phyloP scores from a whole-genome alignment of 331 rosid genomes.

The Cydonia oblonga region DNA sequence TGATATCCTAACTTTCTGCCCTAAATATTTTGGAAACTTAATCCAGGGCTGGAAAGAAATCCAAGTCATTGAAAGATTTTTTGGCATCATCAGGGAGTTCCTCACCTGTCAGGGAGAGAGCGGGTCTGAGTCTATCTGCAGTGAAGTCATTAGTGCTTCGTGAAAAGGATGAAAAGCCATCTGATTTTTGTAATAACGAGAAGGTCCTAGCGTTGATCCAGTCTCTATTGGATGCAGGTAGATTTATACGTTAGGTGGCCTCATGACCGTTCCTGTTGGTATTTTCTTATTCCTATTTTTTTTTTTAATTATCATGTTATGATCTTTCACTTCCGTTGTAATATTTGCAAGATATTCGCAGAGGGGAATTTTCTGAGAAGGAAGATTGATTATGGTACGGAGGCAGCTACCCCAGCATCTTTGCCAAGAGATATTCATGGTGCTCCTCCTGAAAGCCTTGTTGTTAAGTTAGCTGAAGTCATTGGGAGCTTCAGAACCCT shows the following conservation, averaged over 20 bases:
- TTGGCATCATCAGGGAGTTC: slow-evolving; percentile 47
- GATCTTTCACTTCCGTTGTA: slow-evolving; percentile 71
- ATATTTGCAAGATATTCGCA: slow-evolving; percentile 91
- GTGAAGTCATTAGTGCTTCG: slow-evolving; percentile 78
- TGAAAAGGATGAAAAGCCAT: slow-evolving; percentile 69
- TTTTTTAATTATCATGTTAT: slow-evolving; percentile 25
- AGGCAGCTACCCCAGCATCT: slow-evolving; percentile 34
- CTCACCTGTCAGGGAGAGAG: slow-evolving; percentile 69
- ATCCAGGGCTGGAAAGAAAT: slow-evolving; percentile 72
- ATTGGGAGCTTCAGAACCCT: slow-evolving; percentile 67
- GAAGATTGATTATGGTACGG: slow-evolving; percentile 42
- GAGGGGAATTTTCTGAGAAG: slow-evolving; percentile 75
- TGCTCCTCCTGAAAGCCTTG: slow-evolving; percentile 85
- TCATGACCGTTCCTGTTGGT: slow-evolving; percentile 14
- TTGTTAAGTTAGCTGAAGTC: slow-evolving; percentile 86
- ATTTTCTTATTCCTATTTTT: slow-evolving; percentile 5
- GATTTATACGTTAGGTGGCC: slow-evolving; percentile 28
- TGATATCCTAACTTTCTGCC: slow-evolving; percentile 9
- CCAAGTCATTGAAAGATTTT: slow-evolving; percentile 68
- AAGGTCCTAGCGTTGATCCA: slow-evolving; percentile 50
- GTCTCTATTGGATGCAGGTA: slow-evolving; percentile 83
- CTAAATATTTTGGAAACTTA: slow-evolving; percentile 19
- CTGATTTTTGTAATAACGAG: slow-evolving; percentile 50
- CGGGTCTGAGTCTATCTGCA: slow-evolving; percentile 62
- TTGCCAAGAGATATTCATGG: slow-evolving; percentile 86